These are phyloP conservation scores for Parathielavia appendiculata DNA, from an alignment of 495 filamentous ascomycete species.

Conservation along the genomic window DNA sequence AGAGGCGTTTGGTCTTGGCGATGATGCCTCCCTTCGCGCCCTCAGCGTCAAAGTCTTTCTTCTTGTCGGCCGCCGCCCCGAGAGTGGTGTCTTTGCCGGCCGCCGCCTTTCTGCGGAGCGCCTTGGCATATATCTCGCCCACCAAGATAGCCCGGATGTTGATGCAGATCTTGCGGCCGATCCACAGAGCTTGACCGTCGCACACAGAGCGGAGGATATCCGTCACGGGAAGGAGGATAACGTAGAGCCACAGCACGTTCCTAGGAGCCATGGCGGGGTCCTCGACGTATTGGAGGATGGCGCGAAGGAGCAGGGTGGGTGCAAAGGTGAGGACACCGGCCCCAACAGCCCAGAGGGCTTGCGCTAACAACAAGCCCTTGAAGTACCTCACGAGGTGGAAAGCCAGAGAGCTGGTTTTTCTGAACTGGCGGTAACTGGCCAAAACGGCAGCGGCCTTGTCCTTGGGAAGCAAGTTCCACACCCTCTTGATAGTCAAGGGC, in stretches of 20 bases:
- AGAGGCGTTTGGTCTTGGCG: constrained; percentile 42
- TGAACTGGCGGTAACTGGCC: constrained; percentile 73
- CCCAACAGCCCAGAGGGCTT: constrained; percentile 73
- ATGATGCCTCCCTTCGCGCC: constrained; percentile 45
- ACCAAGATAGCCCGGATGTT: constrained; percentile 90
- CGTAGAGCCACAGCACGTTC: constrained; percentile 95
- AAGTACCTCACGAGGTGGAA: constrained; percentile 84
- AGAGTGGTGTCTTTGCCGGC: constrained; percentile 65
- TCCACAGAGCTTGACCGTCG: constrained; percentile 85
- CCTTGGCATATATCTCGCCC: constrained; percentile 96
- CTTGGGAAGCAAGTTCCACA: constrained; percentile 86
- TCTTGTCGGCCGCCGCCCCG: constrained; percentile 43
- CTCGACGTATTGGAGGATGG: constrained; percentile 90
- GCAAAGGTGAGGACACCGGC: constrained; percentile 79
- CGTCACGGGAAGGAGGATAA: constrained; percentile 79
- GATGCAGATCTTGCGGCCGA: constrained; percentile 91
- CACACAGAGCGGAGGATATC: constrained; percentile 71
- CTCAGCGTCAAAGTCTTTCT: constrained; percentile 34
- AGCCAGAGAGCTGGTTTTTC: constrained; percentile 75
- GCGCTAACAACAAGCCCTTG: constrained; percentile 65
- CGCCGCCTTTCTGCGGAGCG: constrained; percentile 84
- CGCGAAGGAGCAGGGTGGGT: constrained; percentile 84
- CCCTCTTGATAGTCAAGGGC: constrained; percentile 70
- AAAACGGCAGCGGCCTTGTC: constrained; percentile 81
- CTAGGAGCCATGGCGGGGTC: constrained; percentile 68